These are phyloP conservation scores for Myrmaecium sp. DNA, from an alignment of 2,329 filamentous ascomycete species.

Conservation along the genomic window DNA sequence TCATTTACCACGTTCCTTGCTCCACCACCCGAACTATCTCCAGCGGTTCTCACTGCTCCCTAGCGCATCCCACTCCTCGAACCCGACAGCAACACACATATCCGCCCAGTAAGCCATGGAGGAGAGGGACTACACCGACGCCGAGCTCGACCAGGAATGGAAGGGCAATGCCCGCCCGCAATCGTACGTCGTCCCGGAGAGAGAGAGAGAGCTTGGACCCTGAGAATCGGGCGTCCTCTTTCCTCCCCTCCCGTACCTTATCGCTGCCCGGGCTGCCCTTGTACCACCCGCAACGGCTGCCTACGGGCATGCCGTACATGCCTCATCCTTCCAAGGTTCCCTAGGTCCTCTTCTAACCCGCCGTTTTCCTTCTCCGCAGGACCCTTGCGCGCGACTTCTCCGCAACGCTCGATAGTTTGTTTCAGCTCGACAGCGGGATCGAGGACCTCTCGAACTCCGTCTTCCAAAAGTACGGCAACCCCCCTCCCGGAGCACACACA, in stretches of 20 bases:
- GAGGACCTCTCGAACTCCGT: constrained; percentile 59
- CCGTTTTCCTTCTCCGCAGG: constrained; percentile 38
- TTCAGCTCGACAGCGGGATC: constrained; percentile 67
- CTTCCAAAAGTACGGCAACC: constrained; percentile 71
- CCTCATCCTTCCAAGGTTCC: not conserved
- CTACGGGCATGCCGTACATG: constrained; percentile 3
- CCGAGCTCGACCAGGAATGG: constrained; percentile 61
- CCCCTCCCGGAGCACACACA: too few relatives aligned
- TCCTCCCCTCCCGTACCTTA: too few relatives aligned
- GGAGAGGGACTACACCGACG: constrained; percentile 39
- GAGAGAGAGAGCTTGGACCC: too few relatives aligned
- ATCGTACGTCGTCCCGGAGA: constrained; percentile 51
- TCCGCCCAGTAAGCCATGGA: constrained; percentile 10
- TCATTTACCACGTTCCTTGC: constrained; percentile 2
- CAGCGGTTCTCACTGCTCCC: constrained; percentile 3
- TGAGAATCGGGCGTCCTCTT: too few relatives aligned
- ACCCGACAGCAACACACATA: constrained; percentile 4
- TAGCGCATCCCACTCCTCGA: constrained; percentile 5
- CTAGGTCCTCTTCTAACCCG: not conserved
- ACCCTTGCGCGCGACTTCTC: constrained; percentile 82
- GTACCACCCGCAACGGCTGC: constrained; percentile 4
- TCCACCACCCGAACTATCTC: constrained; percentile 1
- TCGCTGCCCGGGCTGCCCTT: constrained; percentile 3
- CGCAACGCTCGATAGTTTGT: constrained; percentile 70
- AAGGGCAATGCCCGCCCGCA: constrained; percentile 67